phyloP scores from a whole-genome alignment of 2,329 filamentous ascomycete species.

The Ustilaginoidea virens region DNA sequence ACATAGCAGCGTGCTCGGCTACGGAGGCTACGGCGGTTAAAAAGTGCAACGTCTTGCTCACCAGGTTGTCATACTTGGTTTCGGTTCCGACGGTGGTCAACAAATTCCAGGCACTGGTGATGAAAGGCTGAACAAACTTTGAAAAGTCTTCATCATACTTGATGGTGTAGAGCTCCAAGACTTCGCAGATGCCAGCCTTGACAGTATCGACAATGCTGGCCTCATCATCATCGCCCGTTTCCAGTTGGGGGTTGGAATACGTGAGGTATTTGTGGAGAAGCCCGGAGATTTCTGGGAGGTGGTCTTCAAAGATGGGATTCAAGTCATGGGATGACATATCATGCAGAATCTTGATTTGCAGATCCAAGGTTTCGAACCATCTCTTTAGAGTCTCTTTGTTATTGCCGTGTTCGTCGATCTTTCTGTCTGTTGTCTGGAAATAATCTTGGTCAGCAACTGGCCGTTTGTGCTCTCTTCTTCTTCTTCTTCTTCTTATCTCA shows the following conservation, averaged over 20 bases:
- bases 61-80: constrained; percentile 85
- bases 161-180: constrained; percentile 74
- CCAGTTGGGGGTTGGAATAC: constrained; percentile 71
- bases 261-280: constrained; percentile 86
- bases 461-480: no score
- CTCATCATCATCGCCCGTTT: constrained; percentile 80
- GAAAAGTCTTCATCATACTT: constrained; percentile 96
- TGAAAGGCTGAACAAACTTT: constrained; percentile 64
- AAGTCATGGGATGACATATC: constrained; percentile 97
- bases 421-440: constrained; percentile 46
- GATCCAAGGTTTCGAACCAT: constrained; percentile 72
- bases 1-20: constrained; percentile 62
- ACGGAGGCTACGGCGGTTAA: constrained; percentile 76
- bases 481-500: no score
- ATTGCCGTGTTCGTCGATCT: constrained; percentile 58
- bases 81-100: constrained; percentile 74
- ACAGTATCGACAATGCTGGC: constrained; percentile 71
- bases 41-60: constrained; percentile 90
- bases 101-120: constrained; percentile 80
- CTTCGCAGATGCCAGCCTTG: constrained; percentile 88
- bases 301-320: constrained; percentile 85
- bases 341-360: constrained; percentile 84
- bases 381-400: constrained; percentile 61
- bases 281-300: constrained; percentile 59
- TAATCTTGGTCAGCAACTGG: constrained; percentile 4